Percentiles rank a stretch among this genome's conserved stretches.
Conservation (phyloP, 2,329 filamentous ascomycete species). For the Colletotrichum liriopes region DNA sequence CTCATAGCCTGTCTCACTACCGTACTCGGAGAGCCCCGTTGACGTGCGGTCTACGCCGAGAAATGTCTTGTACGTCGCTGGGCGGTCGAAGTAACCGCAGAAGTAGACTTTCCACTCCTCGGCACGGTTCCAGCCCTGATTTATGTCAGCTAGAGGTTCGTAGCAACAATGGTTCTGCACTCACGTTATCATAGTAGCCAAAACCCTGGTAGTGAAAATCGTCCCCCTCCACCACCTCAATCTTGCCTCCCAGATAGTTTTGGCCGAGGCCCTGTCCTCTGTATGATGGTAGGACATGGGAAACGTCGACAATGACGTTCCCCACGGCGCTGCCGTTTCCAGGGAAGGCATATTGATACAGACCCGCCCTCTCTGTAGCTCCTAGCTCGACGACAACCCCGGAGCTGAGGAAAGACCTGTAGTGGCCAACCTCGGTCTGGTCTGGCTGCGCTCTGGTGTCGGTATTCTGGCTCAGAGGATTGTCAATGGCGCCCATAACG, state of each 20-base stretch:
- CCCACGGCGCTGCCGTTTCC: slow-evolving; percentile 49
- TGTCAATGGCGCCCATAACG: slow-evolving; percentile 62
- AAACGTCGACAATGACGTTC: slow-evolving; percentile 75
- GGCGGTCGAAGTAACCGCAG: slow-evolving; percentile 72
- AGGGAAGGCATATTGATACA: slow-evolving; percentile 75
- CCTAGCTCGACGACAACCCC: slow-evolving; percentile 72
- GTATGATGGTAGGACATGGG: slow-evolving; percentile 76
- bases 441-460: slow-evolving; percentile 68
- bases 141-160: slow-evolving; percentile 19
- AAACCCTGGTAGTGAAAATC: slow-evolving; percentile 69
- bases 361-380: slow-evolving; percentile 69
- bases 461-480: slow-evolving; percentile 70
- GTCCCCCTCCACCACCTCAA: slow-evolving; percentile 65
- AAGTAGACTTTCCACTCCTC: slow-evolving; percentile 75
- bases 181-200: slow-evolving; percentile 75
- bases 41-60: slow-evolving; percentile 53
- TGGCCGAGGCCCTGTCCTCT: slow-evolving; percentile 74
- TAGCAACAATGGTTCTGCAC: slow-evolving; percentile 37
- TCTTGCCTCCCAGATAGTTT: slow-evolving; percentile 72
- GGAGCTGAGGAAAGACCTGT: slow-evolving; percentile 69
- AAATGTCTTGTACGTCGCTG: slow-evolving; percentile 62
- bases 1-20: slow-evolving; percentile 50
- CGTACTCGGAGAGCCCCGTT: slow-evolving; percentile 52
- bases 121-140: slow-evolving; percentile 73
- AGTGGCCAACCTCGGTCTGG: slow-evolving; percentile 72